Base-by-base conservation (phyloP, 2,329 filamentous ascomycete genomes). In the Shiraia bambusicola region DNA sequence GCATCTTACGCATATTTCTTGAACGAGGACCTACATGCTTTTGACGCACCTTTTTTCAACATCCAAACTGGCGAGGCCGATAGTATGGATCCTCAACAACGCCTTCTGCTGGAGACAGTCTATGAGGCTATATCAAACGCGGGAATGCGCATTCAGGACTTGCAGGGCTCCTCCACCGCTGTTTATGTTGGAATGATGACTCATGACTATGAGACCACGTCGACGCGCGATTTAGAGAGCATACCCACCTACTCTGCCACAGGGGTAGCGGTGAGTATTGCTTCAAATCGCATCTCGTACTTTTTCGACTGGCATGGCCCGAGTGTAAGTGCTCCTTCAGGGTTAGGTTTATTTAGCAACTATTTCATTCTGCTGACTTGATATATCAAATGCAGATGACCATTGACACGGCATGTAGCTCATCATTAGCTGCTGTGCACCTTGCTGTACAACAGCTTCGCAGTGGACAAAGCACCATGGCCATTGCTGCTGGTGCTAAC, bases 371-470 rank as follows among this genome's bases (percentile, higher is more conserved):
- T n/a, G n/a, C n/a, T n/a, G n/a, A n/a, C n/a, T n/a, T n/a, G n/a
- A n/a, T n/a, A n/a, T n/a, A n/a, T n/a, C n/a, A n/a, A n/a, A n/a
- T n/a, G n/a, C 61, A 56, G 14, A 54, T 71, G n/a, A 64, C 63
- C 8, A 31, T 71, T 10, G 68, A 71, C 25, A 72, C 70, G 0
- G 68, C 60, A 2, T 72, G 69, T 40, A 66, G 62, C 0, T 56
- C 51, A 0, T 54, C 50, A 19, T 28, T 70, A n/a, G 62, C 35
- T 34, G 67, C 50, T 7, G 49, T 53, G 37, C 61, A 63, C 26
- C 14, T 35, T 3, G 57, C 54, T 4, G 34, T 44, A 5, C 34
- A 43, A 3, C 15, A 19, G 0, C 34, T 62, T 2, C 40, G 45
- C 3, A 25, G 5, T 2, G 48, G 54, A 2, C 37, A 56, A 9